phyloP scores from a whole-genome alignment of 176 grass and related monocot species.

The Eremochloa ophiuroides region DNA sequence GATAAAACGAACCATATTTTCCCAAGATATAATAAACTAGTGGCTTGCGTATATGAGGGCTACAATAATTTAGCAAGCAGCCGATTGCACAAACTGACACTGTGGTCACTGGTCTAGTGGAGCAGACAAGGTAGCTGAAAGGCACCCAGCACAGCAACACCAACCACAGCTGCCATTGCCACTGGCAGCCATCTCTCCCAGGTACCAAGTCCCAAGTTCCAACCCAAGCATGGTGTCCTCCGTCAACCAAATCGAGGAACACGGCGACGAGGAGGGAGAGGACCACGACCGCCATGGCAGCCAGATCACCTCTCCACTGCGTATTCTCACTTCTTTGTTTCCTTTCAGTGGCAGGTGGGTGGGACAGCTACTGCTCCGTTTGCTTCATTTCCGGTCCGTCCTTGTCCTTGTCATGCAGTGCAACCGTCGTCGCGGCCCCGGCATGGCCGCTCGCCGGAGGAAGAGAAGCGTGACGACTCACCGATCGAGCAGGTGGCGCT shows the following conservation, averaged over 20 bases:
- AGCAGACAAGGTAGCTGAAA: not conserved
- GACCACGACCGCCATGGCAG: not conserved
- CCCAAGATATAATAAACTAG: too few species aligned
- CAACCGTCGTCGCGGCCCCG: not conserved
- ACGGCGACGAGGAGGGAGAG: not conserved
- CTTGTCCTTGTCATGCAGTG: not conserved
- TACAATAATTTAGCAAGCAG: too few species aligned
- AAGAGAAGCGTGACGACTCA: conserved; percentile 6
- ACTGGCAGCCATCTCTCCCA: too few species aligned
- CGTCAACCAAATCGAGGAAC: not conserved
- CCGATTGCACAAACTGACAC: too few species aligned
- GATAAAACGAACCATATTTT: too few species aligned
- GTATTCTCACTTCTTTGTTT: not conserved
- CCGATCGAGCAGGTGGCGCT: conserved; percentile 67
- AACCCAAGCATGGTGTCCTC: not conserved
- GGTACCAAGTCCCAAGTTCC: not conserved
- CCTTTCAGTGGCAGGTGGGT: not conserved
- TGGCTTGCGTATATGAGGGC: too few species aligned
- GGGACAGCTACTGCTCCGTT: too few species aligned
- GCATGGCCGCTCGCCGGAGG: not conserved
- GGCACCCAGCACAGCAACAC: not conserved
- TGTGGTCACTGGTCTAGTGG: too few species aligned
- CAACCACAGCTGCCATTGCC: not conserved
- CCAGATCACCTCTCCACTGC: not conserved
- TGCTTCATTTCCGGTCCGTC: not conserved